Evolutionary conservation across 169 alveolate genomes (phyloP), one percentile per base, ranked within the genome.

Genomic region (Amoebophrya sp.): DNA sequence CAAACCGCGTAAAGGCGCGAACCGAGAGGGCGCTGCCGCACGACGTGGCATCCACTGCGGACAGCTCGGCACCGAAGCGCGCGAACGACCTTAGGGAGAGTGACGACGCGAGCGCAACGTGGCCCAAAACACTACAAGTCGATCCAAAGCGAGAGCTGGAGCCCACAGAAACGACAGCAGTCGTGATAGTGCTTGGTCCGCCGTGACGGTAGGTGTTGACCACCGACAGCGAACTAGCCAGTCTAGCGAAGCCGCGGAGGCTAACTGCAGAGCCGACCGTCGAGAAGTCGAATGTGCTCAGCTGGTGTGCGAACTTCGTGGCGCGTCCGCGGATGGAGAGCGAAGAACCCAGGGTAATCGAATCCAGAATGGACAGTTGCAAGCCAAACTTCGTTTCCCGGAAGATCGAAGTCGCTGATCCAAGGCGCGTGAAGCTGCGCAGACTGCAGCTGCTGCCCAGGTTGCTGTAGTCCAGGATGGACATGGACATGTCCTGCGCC

Each of bases 221-320:
- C n/a, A 89, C 53, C n/a, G 90, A 89, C 53, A 89, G 40, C 53
- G 90, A 14, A 29, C 54, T 36, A 24, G 41, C 90, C 90, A 89
- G 47, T 26, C 53, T 14, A 12, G 90, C 41, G 41, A 14, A 33
- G 41, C 40, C 90, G 41, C 36, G 41, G 53, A 89, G 54, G 2
- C 54, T 36, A 29, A 89, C n/a, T 41, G 53, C 40, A 24, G 36
- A 36, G 39, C 90, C 90, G 24, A 89, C 33, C 41, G n/a, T 2
- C 41, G 39, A 29, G 41, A 40, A 89, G 33, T 89, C 90, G 54
- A 89, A 36, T 47, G 40, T 40, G 12, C 54, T 36, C 47, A 89
- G 40, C 53, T 47, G 29, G 90, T 47, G 29, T 10, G 18, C 6
- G 65, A 41, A 41, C 29, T 14, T 1, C 54, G 54, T 41, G 12